Conservation (phyloP, 208 protist genomes). For the Crithidia sp. region DNA sequence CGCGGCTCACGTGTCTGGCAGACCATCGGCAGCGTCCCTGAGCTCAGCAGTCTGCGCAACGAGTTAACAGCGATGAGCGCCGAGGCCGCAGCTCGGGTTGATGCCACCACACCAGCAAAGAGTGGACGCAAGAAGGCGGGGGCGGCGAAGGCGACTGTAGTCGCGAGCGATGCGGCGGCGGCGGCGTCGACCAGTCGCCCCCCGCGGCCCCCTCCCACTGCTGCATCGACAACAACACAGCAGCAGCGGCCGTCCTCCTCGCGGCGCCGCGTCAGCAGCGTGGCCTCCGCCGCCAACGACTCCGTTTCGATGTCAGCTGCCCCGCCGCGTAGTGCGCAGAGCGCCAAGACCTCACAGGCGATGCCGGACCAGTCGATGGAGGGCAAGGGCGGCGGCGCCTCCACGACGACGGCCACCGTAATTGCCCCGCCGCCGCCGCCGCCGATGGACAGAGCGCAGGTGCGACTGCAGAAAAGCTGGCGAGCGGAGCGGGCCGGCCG, state of each 20-base stretch:
- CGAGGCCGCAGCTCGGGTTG: not conserved
- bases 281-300: not conserved
- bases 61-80: not conserved
- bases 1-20: not conserved
- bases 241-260: not conserved
- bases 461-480: slow-evolving; percentile 13
- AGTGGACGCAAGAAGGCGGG: not conserved
- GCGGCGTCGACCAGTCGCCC: not conserved
- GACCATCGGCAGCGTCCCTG: slow-evolving; percentile 15
- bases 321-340: not conserved
- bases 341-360: not conserved
- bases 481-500: slow-evolving; percentile 12
- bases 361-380: not conserved
- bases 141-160: not conserved
- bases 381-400: not conserved
- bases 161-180: not conserved
- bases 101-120: not conserved
- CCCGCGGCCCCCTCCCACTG: not conserved
- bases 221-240: not conserved
- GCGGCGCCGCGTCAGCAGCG: slow-evolving; percentile 1
- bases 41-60: slow-evolving; percentile 2
- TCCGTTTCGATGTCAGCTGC: not conserved
- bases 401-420: not conserved
- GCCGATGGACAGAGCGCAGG: not conserved
- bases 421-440: not conserved